Conservation (phyloP, 2,329 filamentous ascomycete species). For the Cordyceps fumosorosea region DNA sequence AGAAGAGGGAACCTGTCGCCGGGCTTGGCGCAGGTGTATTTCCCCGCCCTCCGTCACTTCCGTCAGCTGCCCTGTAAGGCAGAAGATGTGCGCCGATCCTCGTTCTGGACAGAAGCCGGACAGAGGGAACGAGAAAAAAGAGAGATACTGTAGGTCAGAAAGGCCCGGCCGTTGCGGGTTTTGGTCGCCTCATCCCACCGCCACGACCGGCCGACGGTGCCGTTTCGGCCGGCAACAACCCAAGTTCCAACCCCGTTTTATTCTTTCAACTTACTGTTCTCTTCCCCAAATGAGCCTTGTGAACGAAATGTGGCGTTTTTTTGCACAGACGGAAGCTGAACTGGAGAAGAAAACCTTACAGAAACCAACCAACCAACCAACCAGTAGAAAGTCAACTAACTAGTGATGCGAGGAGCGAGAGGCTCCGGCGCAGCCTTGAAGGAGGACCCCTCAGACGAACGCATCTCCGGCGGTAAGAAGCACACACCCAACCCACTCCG, state of each 20-base stretch:
- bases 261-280: background rate
- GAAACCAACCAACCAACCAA: too few species aligned
- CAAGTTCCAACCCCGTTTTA: background rate
- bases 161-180: background rate
- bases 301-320: too few species aligned
- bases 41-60: too few species aligned
- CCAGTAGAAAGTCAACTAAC: too few species aligned
- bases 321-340: too few species aligned
- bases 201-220: background rate
- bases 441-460: too few species aligned
- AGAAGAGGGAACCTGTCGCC: background rate
- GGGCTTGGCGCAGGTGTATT: background rate
- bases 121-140: background rate
- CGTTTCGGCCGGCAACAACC: background rate
- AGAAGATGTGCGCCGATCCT: too few species aligned
- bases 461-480: background rate
- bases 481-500: background rate
- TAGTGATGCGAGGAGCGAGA: background rate
- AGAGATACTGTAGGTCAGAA: background rate
- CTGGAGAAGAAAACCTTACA: too few species aligned
- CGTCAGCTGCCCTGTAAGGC: too few species aligned
- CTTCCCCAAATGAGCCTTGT: background rate
- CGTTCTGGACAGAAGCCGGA: background rate
- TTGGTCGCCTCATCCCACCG: too few species aligned
- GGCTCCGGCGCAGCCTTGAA: background rate